phyloP scores from a whole-genome alignment of 495 filamentous ascomycete species.

The Niebla homalea region DNA sequence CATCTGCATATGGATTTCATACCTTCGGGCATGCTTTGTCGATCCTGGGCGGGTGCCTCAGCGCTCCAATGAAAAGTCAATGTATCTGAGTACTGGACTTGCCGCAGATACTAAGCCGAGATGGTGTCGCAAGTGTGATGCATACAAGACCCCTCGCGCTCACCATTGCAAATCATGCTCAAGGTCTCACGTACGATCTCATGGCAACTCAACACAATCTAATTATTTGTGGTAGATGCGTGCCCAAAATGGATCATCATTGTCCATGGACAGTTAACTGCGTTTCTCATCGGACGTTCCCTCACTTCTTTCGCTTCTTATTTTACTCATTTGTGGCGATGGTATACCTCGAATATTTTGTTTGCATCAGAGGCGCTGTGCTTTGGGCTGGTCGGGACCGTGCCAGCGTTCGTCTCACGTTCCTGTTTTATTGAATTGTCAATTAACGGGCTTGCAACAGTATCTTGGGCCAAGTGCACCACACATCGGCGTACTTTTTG shows the following conservation, averaged over 20 bases:
- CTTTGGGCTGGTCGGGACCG: slow-evolving; percentile 56
- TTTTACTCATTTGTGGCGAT: slow-evolving; percentile 63
- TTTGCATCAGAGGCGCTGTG: slow-evolving; percentile 43
- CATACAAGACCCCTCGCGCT: slow-evolving; percentile 69
- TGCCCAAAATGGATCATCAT: slow-evolving; percentile 97
- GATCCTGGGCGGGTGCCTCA: slow-evolving; percentile 51
- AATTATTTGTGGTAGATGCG: slow-evolving; percentile 42
- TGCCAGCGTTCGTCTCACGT: slow-evolving; percentile 41
- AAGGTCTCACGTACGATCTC: slow-evolving; percentile 30
- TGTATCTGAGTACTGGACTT: slow-evolving; percentile 6
- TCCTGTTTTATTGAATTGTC: background rate
- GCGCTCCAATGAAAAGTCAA: slow-evolving; percentile 13
- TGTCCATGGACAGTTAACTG: slow-evolving; percentile 95
- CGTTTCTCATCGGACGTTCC: slow-evolving; percentile 79
- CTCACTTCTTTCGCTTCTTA: slow-evolving; percentile 82
- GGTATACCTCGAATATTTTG: slow-evolving; percentile 42
- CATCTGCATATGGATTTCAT: slow-evolving; percentile 62
- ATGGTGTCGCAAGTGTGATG: slow-evolving; percentile 83
- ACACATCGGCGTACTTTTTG: slow-evolving; percentile 52
- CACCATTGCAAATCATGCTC: slow-evolving; percentile 87
- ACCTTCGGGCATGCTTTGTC: slow-evolving; percentile 60
- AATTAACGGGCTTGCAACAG: slow-evolving; percentile 17
- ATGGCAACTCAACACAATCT: background rate
- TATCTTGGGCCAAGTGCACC: slow-evolving; percentile 62
- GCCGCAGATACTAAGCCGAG: slow-evolving; percentile 25